Conservation (phyloP, 768 basidiomycete species). For the Amanita subjunquillea region DNA sequence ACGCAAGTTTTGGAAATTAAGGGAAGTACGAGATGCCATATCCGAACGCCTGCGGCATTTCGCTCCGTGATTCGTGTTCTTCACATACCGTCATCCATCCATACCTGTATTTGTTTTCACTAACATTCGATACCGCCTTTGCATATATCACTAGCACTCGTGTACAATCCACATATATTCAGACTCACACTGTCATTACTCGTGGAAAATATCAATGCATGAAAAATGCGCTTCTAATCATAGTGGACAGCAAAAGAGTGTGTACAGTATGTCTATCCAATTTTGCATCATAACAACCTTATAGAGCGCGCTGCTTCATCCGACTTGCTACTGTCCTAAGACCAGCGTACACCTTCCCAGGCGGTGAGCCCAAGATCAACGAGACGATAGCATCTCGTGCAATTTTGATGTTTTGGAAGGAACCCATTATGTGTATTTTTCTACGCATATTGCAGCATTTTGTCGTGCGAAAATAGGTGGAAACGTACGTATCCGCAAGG, state of each 20-base stretch:
- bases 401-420: slow-evolving; percentile 97
- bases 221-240: no score
- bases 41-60: slow-evolving; percentile 27
- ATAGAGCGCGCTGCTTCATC: slow-evolving; percentile 88
- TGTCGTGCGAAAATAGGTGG: not conserved
- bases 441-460: slow-evolving; percentile 27
- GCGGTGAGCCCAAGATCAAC: slow-evolving; percentile 89
- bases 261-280: not conserved
- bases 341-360: slow-evolving; percentile 88
- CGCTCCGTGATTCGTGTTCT: slow-evolving; percentile 10
- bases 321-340: slow-evolving; percentile 85
- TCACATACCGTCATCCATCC: not conserved
- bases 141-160: not conserved
- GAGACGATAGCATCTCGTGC: slow-evolving; percentile 95
- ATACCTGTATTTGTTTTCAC: not conserved
- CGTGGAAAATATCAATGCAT: no score
- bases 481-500: slow-evolving; percentile 86
- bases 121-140: not conserved
- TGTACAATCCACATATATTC: not conserved
- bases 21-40: slow-evolving; percentile 27
- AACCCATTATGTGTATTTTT: slow-evolving; percentile 97
- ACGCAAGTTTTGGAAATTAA: slow-evolving; percentile 37
- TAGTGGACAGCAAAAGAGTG: no score
- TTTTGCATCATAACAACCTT: slow-evolving; percentile 3
- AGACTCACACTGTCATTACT: not conserved